Evolutionary conservation across 2,329 filamentous ascomycete genomes (phyloP).

Genomic region (Nothophaeocryptopus gaeumannii): DNA sequence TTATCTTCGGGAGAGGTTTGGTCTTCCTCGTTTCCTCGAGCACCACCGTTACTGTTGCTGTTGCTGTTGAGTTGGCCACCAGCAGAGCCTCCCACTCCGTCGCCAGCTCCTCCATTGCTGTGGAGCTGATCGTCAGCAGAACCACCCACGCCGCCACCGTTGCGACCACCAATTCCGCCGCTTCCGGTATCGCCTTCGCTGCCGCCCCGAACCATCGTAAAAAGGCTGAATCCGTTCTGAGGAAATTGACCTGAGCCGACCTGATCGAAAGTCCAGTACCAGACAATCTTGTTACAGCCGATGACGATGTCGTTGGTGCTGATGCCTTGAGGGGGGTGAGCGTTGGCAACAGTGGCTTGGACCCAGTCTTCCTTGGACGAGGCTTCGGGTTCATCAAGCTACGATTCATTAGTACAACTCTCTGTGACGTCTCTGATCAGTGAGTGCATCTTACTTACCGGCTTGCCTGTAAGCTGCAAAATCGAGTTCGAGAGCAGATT

Average conservation of each 20-base stretch:
- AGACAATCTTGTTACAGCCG: conserved; percentile 16
- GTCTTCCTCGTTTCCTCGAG: too few species aligned
- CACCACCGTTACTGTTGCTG: too few species aligned
- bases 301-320: conserved; percentile 12
- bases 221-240: conserved; percentile 19
- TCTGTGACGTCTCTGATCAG: too few species aligned
- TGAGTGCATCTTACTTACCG: conserved; percentile 4
- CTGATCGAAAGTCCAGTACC: conserved; percentile 18
- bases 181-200: not conserved
- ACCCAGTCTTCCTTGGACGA: conserved; percentile 14
- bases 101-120: too few species aligned
- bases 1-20: too few species aligned
- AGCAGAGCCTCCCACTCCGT: too few species aligned
- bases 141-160: too few species aligned
- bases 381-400: not conserved
- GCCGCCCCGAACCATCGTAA: conserved; percentile 4
- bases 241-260: conserved; percentile 15
- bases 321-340: conserved; percentile 6
- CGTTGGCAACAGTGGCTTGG: conserved; percentile 2
- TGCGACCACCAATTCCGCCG: too few species aligned
- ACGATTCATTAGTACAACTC: too few species aligned
- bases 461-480: conserved; percentile 10
- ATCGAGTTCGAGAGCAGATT: conserved; percentile 17
- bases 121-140: too few species aligned
- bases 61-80: too few species aligned